Conservation (phyloP, 345 rosid species). For the Trapa bicornis region DNA sequence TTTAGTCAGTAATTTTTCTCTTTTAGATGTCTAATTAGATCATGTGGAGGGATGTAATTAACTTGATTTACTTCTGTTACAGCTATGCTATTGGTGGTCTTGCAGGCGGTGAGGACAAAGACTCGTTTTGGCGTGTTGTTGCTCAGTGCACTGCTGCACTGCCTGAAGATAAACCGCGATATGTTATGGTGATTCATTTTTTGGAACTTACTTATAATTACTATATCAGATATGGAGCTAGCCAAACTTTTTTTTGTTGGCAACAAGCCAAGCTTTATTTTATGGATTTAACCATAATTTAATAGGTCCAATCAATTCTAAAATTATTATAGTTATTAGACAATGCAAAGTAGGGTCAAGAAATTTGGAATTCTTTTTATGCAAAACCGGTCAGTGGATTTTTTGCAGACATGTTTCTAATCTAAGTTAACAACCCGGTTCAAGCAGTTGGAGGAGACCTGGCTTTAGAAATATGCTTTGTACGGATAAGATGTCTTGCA, state of each 20-base stretch:
- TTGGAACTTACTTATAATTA: background rate
- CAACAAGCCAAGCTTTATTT: background rate
- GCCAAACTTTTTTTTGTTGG: background rate
- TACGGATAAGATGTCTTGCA: background rate
- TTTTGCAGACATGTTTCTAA: background rate
- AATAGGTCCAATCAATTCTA: background rate
- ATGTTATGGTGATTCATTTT: slow-evolving; percentile 44
- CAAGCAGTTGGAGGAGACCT: background rate
- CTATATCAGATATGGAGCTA: background rate
- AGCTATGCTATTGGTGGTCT: slow-evolving; percentile 92
- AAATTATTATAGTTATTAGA: background rate
- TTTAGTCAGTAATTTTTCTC: background rate
- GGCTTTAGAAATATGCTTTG: background rate
- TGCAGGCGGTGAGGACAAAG: slow-evolving; percentile 82
- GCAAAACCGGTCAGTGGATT: background rate
- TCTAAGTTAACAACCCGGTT: background rate
- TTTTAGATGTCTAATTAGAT: background rate
- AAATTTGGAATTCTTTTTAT: background rate
- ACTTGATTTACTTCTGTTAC: slow-evolving; percentile 23
- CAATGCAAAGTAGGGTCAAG: background rate
- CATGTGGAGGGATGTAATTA: slow-evolving; percentile 1
- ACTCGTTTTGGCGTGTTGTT: slow-evolving; percentile 81
- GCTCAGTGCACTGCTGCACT: slow-evolving; percentile 70
- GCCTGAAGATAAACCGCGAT: slow-evolving; percentile 77
- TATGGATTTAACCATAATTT: background rate